A percentile compares a stretch with the other conserved stretches of the same genome.
phyloP scores from a whole-genome alignment of 2,329 filamentous ascomycete species.

The Trichoderma asperellum region DNA sequence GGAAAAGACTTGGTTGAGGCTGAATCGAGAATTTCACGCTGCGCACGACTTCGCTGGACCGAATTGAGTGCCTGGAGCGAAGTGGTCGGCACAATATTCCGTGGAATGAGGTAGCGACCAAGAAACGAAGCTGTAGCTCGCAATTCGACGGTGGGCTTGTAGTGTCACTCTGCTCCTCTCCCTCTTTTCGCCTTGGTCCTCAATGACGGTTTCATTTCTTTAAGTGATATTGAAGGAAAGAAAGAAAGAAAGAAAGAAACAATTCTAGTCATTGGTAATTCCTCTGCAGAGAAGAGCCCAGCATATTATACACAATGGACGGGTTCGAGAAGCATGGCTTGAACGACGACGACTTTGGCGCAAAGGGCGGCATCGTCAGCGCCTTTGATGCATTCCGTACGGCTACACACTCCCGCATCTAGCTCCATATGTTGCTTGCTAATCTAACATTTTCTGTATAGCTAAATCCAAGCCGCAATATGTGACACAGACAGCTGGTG shows the following conservation, averaged over 20 bases:
- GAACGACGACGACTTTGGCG: conserved; percentile 79
- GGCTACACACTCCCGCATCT: conserved; percentile 38
- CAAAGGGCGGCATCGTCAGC: conserved; percentile 71
- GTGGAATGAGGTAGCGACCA: conserved; percentile 25
- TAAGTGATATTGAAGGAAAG: background rate
- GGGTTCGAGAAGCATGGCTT: conserved; percentile 69
- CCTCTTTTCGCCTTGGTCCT: background rate
- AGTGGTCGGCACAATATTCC: background rate
- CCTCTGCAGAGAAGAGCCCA: background rate
- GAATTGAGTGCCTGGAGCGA: conserved; percentile 1
- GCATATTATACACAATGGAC: conserved; percentile 65
- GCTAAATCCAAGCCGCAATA: conserved; percentile 97
- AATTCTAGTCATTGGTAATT: background rate
- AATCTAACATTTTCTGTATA: conserved; percentile 43
- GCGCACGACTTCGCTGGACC: background rate
- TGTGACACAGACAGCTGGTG: conserved; percentile 78
- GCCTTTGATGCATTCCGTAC: conserved; percentile 97
- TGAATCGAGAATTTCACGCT: background rate
- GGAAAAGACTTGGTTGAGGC: conserved; percentile 7
- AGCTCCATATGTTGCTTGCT: background rate
- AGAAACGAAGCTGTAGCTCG: conserved; percentile 7
- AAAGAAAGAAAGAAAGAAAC: background rate
- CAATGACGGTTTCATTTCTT: background rate
- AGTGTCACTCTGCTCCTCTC: background rate
- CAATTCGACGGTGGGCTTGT: background rate